Evolutionary conservation across 2,329 filamentous ascomycete species (phyloP).

Genomic region (Stachybotrys echinatus): DNA sequence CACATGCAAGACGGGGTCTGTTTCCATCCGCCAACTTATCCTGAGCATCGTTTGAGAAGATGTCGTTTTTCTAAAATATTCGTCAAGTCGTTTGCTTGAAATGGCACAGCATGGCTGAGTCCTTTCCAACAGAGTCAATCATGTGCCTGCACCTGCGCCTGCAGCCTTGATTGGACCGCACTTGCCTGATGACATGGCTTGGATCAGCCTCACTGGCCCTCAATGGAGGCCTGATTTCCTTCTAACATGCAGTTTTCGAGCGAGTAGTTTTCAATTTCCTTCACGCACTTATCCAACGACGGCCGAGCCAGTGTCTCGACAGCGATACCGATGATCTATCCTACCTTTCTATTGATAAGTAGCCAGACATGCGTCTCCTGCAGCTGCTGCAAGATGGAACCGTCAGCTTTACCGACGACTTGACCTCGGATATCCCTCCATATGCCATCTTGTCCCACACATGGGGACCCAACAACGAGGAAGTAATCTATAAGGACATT

Average conservation of each 20-base stretch:
- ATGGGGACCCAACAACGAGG: constrained; percentile 10
- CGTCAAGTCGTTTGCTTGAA: not conserved
- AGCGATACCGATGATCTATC: not conserved
- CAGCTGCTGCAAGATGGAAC: not conserved
- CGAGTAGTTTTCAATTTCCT: too few relatives aligned
- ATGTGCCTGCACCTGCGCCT: not conserved
- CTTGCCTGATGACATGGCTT: not conserved
- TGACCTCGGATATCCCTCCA: constrained; percentile 6
- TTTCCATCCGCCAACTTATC: too few relatives aligned
- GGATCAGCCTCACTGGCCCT: not conserved
- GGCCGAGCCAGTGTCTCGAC: not conserved
- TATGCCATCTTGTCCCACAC: constrained; percentile 16
- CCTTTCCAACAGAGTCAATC: not conserved
- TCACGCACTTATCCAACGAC: too few relatives aligned
- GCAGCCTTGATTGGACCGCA: not conserved
- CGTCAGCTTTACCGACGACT: not conserved
- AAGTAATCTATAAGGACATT: constrained; percentile 10
- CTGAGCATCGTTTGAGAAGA: too few relatives aligned
- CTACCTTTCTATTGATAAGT: not conserved
- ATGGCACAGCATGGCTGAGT: not conserved
- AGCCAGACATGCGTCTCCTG: not conserved
- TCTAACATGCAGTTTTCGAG: too few relatives aligned
- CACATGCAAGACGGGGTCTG: too few relatives aligned
- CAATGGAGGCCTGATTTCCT: not conserved
- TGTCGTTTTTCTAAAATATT: too few relatives aligned